phyloP scores from a whole-genome alignment of 2,329 filamentous ascomycete species.

The Colletotrichum spaethianum region DNA sequence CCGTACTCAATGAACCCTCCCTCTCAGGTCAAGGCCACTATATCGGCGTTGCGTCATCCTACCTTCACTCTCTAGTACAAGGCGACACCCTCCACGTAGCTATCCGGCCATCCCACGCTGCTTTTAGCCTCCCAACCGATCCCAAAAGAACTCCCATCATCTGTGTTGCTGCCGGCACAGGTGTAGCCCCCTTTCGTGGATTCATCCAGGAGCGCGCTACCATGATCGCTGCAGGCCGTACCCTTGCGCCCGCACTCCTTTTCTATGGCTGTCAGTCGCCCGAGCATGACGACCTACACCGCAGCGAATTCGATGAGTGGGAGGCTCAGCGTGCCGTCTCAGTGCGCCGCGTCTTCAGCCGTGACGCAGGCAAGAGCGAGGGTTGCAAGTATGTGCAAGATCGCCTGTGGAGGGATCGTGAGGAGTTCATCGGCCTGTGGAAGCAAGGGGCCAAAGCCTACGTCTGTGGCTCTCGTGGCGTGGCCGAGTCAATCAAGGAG shows the following conservation, averaged over 20 bases:
- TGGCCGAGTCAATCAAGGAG: conserved; percentile 58
- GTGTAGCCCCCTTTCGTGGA: conserved; percentile 74
- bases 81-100: conserved; percentile 57
- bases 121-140: conserved; percentile 62
- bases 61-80: conserved; percentile 59
- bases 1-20: conserved; percentile 72
- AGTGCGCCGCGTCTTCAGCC: conserved; percentile 72
- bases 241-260: conserved; percentile 72
- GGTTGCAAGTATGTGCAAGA: conserved; percentile 67
- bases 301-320: conserved; percentile 72
- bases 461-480: conserved; percentile 69
- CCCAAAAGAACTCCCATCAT: conserved; percentile 64
- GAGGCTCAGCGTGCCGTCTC: conserved; percentile 71
- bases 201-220: conserved; percentile 73
- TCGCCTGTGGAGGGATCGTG: conserved; percentile 52
- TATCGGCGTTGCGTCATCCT: conserved; percentile 67
- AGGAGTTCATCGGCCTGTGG: conserved; percentile 51
- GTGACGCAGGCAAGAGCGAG: conserved; percentile 57
- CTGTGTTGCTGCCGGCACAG: conserved; percentile 67
- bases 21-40: conserved; percentile 58
- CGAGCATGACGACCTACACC: conserved; percentile 71
- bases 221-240: conserved; percentile 46
- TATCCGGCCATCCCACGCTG: conserved; percentile 51
- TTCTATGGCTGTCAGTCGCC: conserved; percentile 75
- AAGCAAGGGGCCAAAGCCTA: conserved; percentile 65